Evolutionary conservation across 768 basidiomycete species (phyloP), one percentile per base, ranked within the genome.

Genomic region (Hericium coralloides): DNA sequence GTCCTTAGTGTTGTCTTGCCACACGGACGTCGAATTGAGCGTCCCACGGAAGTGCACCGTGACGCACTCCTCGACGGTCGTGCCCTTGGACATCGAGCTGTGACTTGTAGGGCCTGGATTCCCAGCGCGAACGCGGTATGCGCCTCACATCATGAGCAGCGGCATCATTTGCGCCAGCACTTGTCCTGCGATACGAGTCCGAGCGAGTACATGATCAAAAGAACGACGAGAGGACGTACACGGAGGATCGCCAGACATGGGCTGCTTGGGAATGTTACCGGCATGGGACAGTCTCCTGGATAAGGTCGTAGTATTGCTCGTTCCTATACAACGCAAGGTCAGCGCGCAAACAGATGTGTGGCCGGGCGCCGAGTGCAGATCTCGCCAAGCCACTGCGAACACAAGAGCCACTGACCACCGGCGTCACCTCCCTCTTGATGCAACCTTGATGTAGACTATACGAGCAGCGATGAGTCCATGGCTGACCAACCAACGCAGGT

Each of bases 121-220:
- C 91, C 91, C 91, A 91, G 60, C 85, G 83, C 12, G 83, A 71
- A 18, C 88, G 76, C 1, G 89, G 86, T 69, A 90, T 86, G 39
- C 89, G 82, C 55, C 88, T 76, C 88, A 74, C 89, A 90, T 90
- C 89, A 91, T 89, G 63, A 90, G 82, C 12, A 90, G 73, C 0
- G 89, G 89, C 10, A 91, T 72, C 75, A 90, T 84, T 61, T 84
- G 76, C 17, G 83, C 82, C 68, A 91, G 83, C 62, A 87, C 72
- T 65, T 80, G 79, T 20, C 87, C 89, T 90, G 69, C 38, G 48
- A 52, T 45, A 38, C 56, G 36, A 41, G 43, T 52, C 49, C 57
- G 14, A 17, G 60, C 47, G 38, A 50, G 55, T 55, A 60, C 22
- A 65, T 1, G 59, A 52, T 37, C 54, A 2, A 45, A 12, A 20